A percentile compares a stretch with the other conserved stretches of the same genome.
These are phyloP conservation scores for Kluyveromyces starmeri DNA, from an alignment of 805 yeast genomes.

Conservation along the genomic window DNA sequence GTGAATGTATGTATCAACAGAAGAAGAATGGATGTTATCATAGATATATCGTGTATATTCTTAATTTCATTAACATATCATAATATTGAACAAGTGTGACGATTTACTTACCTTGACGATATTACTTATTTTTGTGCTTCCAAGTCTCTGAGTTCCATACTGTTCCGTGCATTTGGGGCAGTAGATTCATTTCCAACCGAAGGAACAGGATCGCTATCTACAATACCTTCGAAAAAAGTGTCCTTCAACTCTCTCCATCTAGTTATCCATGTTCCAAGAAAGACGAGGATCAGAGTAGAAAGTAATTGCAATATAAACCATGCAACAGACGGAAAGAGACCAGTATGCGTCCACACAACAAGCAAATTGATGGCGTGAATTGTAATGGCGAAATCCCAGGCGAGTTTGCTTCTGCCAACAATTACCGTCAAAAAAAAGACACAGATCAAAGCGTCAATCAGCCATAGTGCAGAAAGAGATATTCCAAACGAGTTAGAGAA, in stretches of 20 bases:
- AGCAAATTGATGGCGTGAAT: slow-evolving; percentile 72
- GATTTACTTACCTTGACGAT: too few species aligned
- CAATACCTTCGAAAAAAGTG: slow-evolving; percentile 80
- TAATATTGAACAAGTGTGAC: too few species aligned
- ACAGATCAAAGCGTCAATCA: slow-evolving; percentile 71
- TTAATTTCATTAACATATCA: too few species aligned
- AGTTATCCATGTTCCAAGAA: slow-evolving; percentile 81
- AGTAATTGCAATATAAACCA: slow-evolving; percentile 82
- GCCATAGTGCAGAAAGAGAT: slow-evolving; percentile 67
- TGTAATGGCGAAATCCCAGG: slow-evolving; percentile 95
- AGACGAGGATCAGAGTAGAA: slow-evolving; percentile 60
- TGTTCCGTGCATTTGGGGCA: neutral
- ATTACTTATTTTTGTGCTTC: slow-evolving; percentile 18
- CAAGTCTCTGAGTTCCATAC: slow-evolving; percentile 18
- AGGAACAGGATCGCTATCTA: slow-evolving; percentile 38
- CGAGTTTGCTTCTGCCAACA: slow-evolving; percentile 87
- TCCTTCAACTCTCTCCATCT: slow-evolving; percentile 87
- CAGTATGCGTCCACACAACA: slow-evolving; percentile 57
- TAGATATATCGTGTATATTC: too few species aligned
- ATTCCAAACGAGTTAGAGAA: slow-evolving; percentile 75
- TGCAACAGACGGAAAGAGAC: slow-evolving; percentile 60
- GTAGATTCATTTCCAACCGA: neutral
- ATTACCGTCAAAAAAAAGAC: slow-evolving; percentile 77
- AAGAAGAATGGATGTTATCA: too few species aligned
- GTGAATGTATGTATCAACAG: too few species aligned